phyloP scores from a whole-genome alignment of 805 yeast genomes.

The Ogataea haglerorum region DNA sequence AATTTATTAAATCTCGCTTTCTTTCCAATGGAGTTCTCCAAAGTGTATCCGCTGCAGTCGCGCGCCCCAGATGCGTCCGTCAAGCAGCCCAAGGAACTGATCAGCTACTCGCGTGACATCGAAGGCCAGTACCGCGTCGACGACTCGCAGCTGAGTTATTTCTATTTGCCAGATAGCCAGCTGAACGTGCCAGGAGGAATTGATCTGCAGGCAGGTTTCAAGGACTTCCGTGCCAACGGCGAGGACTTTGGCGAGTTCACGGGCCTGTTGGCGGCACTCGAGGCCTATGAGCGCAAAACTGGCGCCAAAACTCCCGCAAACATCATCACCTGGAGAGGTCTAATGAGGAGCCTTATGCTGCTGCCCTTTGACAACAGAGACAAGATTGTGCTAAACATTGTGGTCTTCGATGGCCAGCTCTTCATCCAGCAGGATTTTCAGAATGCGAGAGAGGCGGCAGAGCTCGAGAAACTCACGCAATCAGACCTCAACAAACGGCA shows the following conservation, averaged over 20 bases:
- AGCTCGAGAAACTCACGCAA: conserved; percentile 27
- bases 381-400: conserved; percentile 57
- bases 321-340: conserved; percentile 80
- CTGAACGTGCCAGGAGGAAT: conserved; percentile 48
- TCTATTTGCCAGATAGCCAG: conserved; percentile 73
- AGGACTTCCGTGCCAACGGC: conserved; percentile 53
- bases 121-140: conserved; percentile 47
- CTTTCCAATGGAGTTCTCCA: conserved; percentile 12
- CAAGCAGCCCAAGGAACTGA: conserved; percentile 82
- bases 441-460: conserved; percentile 32
- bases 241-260: conserved; percentile 53
- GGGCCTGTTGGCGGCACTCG: conserved; percentile 55
- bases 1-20: conserved; percentile 1
- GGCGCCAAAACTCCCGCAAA: conserved; percentile 53
- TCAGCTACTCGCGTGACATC: conserved; percentile 59
- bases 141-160: conserved; percentile 60
- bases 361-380: conserved; percentile 60
- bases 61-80: conserved; percentile 65
- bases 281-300: conserved; percentile 48
- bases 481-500: conserved; percentile 37
- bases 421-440: conserved; percentile 48
- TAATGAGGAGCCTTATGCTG: conserved; percentile 69
- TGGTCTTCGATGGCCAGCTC: conserved; percentile 71
- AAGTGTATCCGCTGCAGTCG: conserved; percentile 37
- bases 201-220: conserved; percentile 65